Conservation (phyloP, 2,329 filamentous ascomycete genomes). For the Nothophaeocryptopus gaeumannii region DNA sequence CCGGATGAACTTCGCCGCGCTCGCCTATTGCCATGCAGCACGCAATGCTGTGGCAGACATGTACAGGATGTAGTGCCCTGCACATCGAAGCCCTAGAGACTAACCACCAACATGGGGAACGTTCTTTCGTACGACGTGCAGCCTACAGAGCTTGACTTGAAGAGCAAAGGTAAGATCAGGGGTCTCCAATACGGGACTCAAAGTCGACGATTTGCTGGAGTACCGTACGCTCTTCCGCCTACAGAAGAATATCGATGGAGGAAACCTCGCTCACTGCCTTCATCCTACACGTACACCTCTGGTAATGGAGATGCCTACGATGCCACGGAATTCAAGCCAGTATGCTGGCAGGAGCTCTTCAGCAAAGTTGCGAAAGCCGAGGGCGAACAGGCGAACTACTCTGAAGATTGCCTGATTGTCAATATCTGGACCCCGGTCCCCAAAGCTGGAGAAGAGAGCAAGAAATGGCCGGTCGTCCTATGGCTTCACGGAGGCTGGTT, state of each 20-base stretch:
- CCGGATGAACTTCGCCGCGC: no score
- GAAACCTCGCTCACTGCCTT: slow-evolving; percentile 2
- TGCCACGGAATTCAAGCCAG: slow-evolving; percentile 3
- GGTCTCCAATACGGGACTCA: slow-evolving; percentile 2
- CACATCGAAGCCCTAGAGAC: no score
- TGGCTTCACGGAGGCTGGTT: slow-evolving; percentile 53
- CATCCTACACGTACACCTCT: background rate
- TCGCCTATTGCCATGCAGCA: no score
- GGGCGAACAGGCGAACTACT: slow-evolving; percentile 1
- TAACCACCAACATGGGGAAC: slow-evolving; percentile 1
- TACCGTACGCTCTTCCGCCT: slow-evolving; percentile 5
- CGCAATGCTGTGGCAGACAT: no score
- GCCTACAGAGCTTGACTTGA: slow-evolving; percentile 1
- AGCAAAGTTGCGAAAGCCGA: slow-evolving; percentile 16
- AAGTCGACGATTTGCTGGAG: slow-evolving; percentile 6
- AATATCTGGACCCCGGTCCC: slow-evolving; percentile 36
- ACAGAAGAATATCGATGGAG: slow-evolving; percentile 11
- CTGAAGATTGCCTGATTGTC: slow-evolving; percentile 36
- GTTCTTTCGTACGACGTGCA: slow-evolving; percentile 1
- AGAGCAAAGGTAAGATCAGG: slow-evolving; percentile 3
- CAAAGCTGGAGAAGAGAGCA: slow-evolving; percentile 3
- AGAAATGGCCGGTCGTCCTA: slow-evolving; percentile 35
- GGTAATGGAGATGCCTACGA: slow-evolving; percentile 1
- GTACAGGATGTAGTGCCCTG: no score
- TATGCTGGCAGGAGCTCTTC: background rate